phyloP scores from a whole-genome alignment of 441 rosid genomes.

The Melastoma candidum region DNA sequence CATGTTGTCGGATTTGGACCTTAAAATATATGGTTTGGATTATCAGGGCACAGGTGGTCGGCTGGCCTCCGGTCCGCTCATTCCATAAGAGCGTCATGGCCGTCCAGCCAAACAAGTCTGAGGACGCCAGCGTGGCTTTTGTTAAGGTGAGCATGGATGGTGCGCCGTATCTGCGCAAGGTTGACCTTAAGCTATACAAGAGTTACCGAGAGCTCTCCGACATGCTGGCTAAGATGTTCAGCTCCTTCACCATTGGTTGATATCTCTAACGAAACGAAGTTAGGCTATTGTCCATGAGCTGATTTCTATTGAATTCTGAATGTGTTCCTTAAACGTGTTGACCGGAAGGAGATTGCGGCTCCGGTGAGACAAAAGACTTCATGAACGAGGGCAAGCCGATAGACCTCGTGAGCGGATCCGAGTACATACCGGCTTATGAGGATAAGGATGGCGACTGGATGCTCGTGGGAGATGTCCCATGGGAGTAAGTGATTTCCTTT shows the following conservation, averaged over 20 bases:
- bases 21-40: too few species aligned
- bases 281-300: not conserved
- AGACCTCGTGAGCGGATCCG: conserved; percentile 76
- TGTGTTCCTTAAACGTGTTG: not conserved
- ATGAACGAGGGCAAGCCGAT: conserved; percentile 85
- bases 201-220: conserved; percentile 72
- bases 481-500: conserved; percentile 54
- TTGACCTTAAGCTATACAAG: conserved; percentile 73
- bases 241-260: conserved; percentile 78
- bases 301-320: too few species aligned
- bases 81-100: conserved; percentile 74
- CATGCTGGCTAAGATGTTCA: conserved; percentile 81
- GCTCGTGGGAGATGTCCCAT: conserved; percentile 98
- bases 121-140: conserved; percentile 32
- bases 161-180: conserved; percentile 85
- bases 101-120: conserved; percentile 34
- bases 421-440: conserved; percentile 79
- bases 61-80: conserved; percentile 95
- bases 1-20: too few species aligned
- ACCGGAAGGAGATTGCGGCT: conserved; percentile 49
- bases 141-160: conserved; percentile 98
- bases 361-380: conserved; percentile 78
- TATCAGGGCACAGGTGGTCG: conserved; percentile 63
- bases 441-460: conserved; percentile 99
- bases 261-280: not conserved